Base-by-base conservation (phyloP, 2,329 filamentous ascomycete species). In the Claviceps arundinis region DNA sequence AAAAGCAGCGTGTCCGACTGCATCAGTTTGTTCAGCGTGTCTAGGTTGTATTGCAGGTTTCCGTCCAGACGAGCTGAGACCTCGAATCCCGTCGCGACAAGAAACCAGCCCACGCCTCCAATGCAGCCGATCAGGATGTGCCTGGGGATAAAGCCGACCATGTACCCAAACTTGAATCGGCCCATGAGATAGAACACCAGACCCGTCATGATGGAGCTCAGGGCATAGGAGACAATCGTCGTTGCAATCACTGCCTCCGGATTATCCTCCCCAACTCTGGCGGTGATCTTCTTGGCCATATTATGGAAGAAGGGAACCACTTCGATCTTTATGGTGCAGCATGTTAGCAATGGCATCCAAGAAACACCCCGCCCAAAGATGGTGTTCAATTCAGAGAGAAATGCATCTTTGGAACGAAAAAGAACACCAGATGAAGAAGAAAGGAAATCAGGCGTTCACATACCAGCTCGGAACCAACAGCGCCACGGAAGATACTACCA, bases 231-330 rank as follows among this genome's bases (percentile, higher is more conserved):
- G 2, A 90, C 82, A 60, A 98, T 95, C 2, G 91, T 95, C 0
- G 93, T 98, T 34, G 93, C 90, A 57, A 96, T 85, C 47, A 98
- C 85, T 3, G 89, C 86, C 60, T 93, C 84, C 1, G 87, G 82
- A 26, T 93, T 82, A 19, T 90, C 82, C 56, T 85, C 80, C 16
- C 91, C 88, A 57, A 98, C 83, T 44, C 78, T 75, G 14, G 75
- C 73, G 58, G 93, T 82, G 63, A 97, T 96, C 34, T 85, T 91
- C 56, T 84, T 82, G 0, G 93, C 90, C 91, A 98, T 98, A 62
- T 91, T 95, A 70, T 98, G 93, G 65, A 98, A 97, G 70, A 98
- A 98, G 0, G 91, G 93, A 1, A 98, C 91, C 1, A 97, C 91
- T 70, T 98, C 93, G 58, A 97, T 98, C 80, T 85, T 56, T 13